These are phyloP conservation scores for Alternaria tenuissima DNA, from an alignment of 2,329 filamentous ascomycete species.

Conservation along the genomic window DNA sequence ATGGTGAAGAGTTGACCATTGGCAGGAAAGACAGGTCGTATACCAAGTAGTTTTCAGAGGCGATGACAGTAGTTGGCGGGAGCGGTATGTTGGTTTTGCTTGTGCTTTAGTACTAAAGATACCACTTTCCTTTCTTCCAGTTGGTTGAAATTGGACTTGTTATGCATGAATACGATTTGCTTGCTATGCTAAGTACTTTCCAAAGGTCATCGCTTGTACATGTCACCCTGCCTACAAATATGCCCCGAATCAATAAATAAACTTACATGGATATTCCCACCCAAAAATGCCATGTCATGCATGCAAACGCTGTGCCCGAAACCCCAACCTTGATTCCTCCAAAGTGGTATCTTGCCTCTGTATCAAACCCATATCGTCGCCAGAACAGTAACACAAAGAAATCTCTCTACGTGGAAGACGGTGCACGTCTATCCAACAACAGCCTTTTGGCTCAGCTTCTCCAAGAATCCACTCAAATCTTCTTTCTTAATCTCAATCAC, in stretches of 20 bases:
- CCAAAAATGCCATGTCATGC: background rate
- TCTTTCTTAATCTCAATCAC: slow-evolving; percentile 99
- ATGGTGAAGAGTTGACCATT: slow-evolving; percentile 35
- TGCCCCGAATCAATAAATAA: background rate
- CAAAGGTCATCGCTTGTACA: slow-evolving; percentile 10
- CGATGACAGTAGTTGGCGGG: background rate
- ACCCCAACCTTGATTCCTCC: background rate
- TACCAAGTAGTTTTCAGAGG: slow-evolving; percentile 9
- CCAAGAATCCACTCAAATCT: slow-evolving; percentile 87
- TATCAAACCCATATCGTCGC: background rate
- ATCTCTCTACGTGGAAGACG: background rate
- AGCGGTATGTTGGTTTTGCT: slow-evolving; percentile 2
- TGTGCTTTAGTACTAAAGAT: slow-evolving; percentile 20
- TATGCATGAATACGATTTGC: slow-evolving; percentile 6
- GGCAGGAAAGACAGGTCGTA: slow-evolving; percentile 22
- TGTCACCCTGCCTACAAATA: slow-evolving; percentile 14
- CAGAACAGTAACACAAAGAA: background rate
- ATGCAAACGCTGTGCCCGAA: slow-evolving; percentile 7
- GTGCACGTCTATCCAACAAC: slow-evolving; percentile 65
- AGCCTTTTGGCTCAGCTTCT: slow-evolving; percentile 88
- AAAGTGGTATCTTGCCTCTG: slow-evolving; percentile 3
- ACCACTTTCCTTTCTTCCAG: slow-evolving; percentile 22
- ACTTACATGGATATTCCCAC: background rate
- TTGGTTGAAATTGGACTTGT: slow-evolving; percentile 9
- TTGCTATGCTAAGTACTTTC: slow-evolving; percentile 19